Conservation (phyloP, 2,329 filamentous ascomycete genomes). For the Neofusicoccum ribis region DNA sequence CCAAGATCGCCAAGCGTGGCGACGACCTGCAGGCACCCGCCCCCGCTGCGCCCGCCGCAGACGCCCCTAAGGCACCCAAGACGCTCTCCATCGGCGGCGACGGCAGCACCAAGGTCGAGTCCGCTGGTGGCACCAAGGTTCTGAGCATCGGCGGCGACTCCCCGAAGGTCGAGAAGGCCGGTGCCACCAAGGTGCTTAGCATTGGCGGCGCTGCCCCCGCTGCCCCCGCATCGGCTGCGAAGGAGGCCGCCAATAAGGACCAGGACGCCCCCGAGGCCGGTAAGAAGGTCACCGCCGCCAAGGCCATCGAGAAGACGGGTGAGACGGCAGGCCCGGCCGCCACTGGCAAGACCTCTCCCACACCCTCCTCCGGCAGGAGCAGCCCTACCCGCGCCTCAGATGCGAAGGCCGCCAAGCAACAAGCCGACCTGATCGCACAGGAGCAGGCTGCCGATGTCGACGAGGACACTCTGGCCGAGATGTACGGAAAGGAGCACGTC, state of each 20-base stretch:
- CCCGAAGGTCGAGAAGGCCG: conserved; percentile 56
- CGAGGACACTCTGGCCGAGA: conserved; percentile 83
- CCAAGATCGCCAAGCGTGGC: conserved; percentile 65
- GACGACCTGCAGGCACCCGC: conserved; percentile 48
- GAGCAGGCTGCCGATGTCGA: conserved; percentile 79
- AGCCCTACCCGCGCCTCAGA: conserved; percentile 66
- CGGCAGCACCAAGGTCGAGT: conserved; percentile 63
- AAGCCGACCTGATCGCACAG: conserved; percentile 80
- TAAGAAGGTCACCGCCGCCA: conserved; percentile 80
- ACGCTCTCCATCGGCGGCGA: conserved; percentile 24
- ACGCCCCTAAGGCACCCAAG: conserved; percentile 35
- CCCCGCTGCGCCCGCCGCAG: conserved; percentile 45
- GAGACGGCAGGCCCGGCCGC: conserved; percentile 57
- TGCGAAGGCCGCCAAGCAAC: conserved; percentile 58
- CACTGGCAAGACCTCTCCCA: conserved; percentile 72
- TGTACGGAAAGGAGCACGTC: conserved; percentile 90
- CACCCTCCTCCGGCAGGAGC: conserved; percentile 79
- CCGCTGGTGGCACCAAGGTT: conserved; percentile 62
- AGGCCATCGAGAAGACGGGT: conserved; percentile 90
- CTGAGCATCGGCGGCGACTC: conserved; percentile 60
- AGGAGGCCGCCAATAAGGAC: conserved; percentile 42
- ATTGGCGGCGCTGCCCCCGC: conserved; percentile 58
- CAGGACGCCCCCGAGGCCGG: conserved; percentile 63
- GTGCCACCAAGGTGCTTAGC: conserved; percentile 70
- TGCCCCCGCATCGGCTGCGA: conserved; percentile 49